Percentiles rank a stretch among this genome's conserved stretches.
Evolutionary conservation across 1,139 yeast genomes (phyloP).

Genomic region (Saccharomyces hybrid): DNA sequence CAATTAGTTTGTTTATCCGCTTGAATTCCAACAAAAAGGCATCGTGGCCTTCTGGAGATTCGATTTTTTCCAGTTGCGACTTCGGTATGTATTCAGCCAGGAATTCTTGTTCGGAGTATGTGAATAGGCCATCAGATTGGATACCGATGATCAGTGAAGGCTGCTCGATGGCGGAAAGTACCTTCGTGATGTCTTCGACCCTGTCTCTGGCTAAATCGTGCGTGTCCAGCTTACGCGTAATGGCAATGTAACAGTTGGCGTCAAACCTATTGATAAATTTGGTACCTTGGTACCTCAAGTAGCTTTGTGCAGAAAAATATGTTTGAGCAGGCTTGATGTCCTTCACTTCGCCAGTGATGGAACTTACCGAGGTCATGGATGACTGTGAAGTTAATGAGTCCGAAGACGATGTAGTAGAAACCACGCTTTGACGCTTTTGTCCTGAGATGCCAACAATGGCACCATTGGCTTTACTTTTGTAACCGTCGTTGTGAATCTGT

Average conservation of each 20-base stretch:
- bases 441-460: neutral
- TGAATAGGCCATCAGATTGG: slow-evolving; percentile 85
- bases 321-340: slow-evolving; percentile 58
- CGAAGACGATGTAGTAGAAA: slow-evolving; percentile 16
- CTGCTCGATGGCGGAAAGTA: slow-evolving; percentile 50
- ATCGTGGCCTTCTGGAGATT: slow-evolving; percentile 97
- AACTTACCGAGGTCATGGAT: slow-evolving; percentile 23
- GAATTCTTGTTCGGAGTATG: slow-evolving; percentile 82
- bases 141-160: slow-evolving; percentile 86
- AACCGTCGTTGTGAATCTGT: slow-evolving; percentile 63
- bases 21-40: slow-evolving; percentile 88
- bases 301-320: slow-evolving; percentile 90
- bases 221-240: slow-evolving; percentile 87
- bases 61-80: slow-evolving; percentile 57
- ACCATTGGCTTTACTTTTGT: slow-evolving; percentile 14
- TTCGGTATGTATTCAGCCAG: slow-evolving; percentile 71
- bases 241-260: slow-evolving; percentile 91
- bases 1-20: slow-evolving; percentile 63
- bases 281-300: slow-evolving; percentile 85
- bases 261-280: slow-evolving; percentile 86
- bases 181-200: slow-evolving; percentile 39
- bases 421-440: slow-evolving; percentile 11
- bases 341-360: slow-evolving; percentile 18
- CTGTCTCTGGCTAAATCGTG: slow-evolving; percentile 87
- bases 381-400: slow-evolving; percentile 23